A percentile compares a stretch with the other conserved stretches of the same genome.
These are phyloP conservation scores for Aureobasidium musti DNA, from an alignment of 2,329 filamentous ascomycete species.

Conservation along the genomic window DNA sequence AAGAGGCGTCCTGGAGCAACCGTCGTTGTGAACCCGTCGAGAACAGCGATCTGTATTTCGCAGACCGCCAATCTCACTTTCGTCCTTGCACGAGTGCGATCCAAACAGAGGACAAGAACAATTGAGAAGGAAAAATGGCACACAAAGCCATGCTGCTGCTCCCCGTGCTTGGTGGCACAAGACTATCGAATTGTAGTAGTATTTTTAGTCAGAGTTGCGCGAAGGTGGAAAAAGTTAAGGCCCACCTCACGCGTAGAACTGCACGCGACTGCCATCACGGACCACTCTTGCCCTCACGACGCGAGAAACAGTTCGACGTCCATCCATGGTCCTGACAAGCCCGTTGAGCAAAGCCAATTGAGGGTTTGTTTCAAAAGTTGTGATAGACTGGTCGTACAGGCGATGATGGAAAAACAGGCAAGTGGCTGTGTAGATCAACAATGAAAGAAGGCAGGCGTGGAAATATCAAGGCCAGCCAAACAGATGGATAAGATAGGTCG, in stretches of 20 bases:
- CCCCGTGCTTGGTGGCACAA: slow-evolving; percentile 17
- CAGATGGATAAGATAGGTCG: not conserved
- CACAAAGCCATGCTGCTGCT: slow-evolving; percentile 8
- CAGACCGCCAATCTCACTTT: slow-evolving; percentile 3
- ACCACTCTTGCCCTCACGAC: slow-evolving; percentile 9
- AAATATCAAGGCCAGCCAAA: not conserved
- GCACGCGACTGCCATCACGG: slow-evolving; percentile 25
- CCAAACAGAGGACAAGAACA: not conserved
- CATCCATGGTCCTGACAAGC: slow-evolving; percentile 12
- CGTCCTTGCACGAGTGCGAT: not conserved
- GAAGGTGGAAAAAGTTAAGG: not conserved
- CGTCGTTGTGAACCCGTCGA: slow-evolving; percentile 11
- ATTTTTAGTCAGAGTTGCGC: slow-evolving; percentile 19
- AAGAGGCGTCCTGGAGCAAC: slow-evolving; percentile 21
- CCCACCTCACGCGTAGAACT: slow-evolving; percentile 15
- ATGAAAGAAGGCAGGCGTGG: not conserved
- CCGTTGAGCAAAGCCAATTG: slow-evolving; percentile 24
- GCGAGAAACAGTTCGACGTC: slow-evolving; percentile 12
- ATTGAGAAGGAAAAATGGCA: not conserved
- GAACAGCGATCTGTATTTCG: slow-evolving; percentile 23
- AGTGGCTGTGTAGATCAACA: not conserved
- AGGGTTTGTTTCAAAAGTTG: not conserved
- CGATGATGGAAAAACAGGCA: slow-evolving; percentile 6
- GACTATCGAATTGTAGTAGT: slow-evolving; percentile 19
- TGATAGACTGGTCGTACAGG: slow-evolving; percentile 6